Evolutionary conservation across 345 rosid genomes (phyloP), one percentile per base, ranked within the genome.

Genomic region (Leavenworthia alabamica): DNA sequence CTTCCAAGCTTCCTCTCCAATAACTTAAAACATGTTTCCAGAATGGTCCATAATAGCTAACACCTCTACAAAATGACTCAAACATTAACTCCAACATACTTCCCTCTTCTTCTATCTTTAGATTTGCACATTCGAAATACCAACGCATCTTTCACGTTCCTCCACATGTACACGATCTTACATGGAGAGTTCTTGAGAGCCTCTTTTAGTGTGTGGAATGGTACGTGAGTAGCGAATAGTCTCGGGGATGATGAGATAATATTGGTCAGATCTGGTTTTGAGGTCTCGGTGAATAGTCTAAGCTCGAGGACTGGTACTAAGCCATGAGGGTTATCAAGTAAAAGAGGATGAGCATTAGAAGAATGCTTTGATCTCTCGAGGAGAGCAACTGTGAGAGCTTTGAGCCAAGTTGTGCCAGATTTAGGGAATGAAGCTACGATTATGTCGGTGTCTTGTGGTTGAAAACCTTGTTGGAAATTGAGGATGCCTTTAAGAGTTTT

Each of bases 371-470:
- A 47, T 45, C 71, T 32, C 13, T 54, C 64, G 0, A 53, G 36
- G 15, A 66, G 39, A 24, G 74, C 44, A 6, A 64, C 56, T 5
- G 51, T 35, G 5, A 39, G 5, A 39, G 78, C 71, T 24, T 69
- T 69, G 7, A 74, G 54, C 71, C 78, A 69, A 50, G 71, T 74
- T 17, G 53, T 63, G 33, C 74, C 67, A 11, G n/a, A 35, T 58
- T 58, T 68, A 7, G 67, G 72, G 43, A 24, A 40, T 7, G 48
- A 44, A 40, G 23, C 13, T 1, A 64, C 0, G 40, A 74, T 45
- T n/a, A 69, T 39, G 7, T 74, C 64, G 0, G 32, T 52, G 0
- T 66, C 64, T 3, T 70, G 24, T 6, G 60, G 60, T 39, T 67
- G 8, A 26, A 63, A 72, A 14, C 47, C 52, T 33, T 16, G 6